phyloP scores from a whole-genome alignment of 1,139 yeast species.

The Diutina sp. region DNA sequence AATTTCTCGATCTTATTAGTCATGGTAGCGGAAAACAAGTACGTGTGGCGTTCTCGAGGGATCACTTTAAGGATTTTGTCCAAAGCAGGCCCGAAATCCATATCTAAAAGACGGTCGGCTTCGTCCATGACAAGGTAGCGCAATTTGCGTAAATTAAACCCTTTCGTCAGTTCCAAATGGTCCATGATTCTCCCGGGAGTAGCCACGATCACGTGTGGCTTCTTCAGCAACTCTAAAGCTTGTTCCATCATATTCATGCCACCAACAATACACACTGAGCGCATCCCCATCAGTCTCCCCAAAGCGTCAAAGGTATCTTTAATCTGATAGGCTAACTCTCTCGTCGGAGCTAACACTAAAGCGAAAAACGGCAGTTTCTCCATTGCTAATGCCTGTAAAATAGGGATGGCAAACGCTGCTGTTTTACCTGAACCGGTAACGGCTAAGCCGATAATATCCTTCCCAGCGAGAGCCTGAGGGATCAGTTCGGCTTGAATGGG shows the following conservation, averaged over 20 bases:
- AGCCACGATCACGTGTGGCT: conserved; percentile 90
- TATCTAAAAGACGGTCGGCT: conserved; percentile 88
- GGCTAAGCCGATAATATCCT: conserved; percentile 71
- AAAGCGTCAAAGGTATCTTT: conserved; percentile 91
- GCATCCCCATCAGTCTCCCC: conserved; percentile 81
- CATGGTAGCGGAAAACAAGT: conserved; percentile 90
- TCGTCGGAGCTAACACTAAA: conserved; percentile 86
- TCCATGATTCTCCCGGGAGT: conserved; percentile 89
- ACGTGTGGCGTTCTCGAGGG: conserved; percentile 79
- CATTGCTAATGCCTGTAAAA: conserved; percentile 80
- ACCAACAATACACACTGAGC: conserved; percentile 83
- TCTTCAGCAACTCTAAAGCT: conserved; percentile 83
- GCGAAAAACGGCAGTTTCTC: conserved; percentile 84
- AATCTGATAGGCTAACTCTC: conserved; percentile 94
- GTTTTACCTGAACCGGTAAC: conserved; percentile 83
- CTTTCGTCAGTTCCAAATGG: conserved; percentile 90
- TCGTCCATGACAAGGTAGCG: conserved; percentile 90
- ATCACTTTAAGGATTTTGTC: conserved; percentile 76
- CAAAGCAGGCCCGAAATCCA: conserved; percentile 94
- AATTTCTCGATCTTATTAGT: conserved; percentile 89
- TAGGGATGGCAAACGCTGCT: conserved; percentile 83
- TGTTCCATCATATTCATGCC: conserved; percentile 99
- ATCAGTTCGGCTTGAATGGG: conserved; percentile 89
- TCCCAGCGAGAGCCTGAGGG: conserved; percentile 83
- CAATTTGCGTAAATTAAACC: conserved; percentile 70